Evolutionary conservation across 352 stramenopile species (phyloP).

Genomic region (Phytophthora pistaciae): DNA sequence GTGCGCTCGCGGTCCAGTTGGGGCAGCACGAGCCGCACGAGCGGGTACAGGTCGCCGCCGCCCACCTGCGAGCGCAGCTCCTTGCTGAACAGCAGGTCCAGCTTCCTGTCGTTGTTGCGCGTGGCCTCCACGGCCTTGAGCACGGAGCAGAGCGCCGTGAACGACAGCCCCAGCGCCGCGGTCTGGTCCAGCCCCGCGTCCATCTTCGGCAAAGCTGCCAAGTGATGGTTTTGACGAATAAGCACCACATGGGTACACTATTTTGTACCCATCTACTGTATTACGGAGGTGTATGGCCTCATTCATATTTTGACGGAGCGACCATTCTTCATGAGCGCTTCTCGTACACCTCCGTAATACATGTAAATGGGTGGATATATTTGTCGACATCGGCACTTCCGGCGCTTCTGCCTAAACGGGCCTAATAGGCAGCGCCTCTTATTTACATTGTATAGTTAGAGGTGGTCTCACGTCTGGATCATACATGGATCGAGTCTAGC

Average conservation of each 20-base stretch:
- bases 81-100: slow-evolving; percentile 80
- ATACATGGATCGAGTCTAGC: too few species aligned
- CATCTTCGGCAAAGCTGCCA: slow-evolving; percentile 3
- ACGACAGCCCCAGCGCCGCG: slow-evolving; percentile 61
- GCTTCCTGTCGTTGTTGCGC: slow-evolving; percentile 78
- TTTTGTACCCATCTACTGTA: slow-evolving; percentile 13
- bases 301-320: too few species aligned
- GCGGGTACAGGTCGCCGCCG: slow-evolving; percentile 70
- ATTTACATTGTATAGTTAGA: too few species aligned
- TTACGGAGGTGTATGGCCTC: too few species aligned
- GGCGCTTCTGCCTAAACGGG: too few species aligned
- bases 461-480: too few species aligned
- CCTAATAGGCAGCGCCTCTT: too few species aligned
- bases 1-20: slow-evolving; percentile 87
- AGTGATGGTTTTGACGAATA: slow-evolving; percentile 31
- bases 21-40: slow-evolving; percentile 79
- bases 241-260: slow-evolving; percentile 1
- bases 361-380: too few species aligned
- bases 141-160: slow-evolving; percentile 77
- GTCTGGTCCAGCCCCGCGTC: slow-evolving; percentile 10
- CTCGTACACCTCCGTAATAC: too few species aligned
- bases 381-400: too few species aligned
- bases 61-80: slow-evolving; percentile 63
- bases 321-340: too few species aligned
- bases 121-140: slow-evolving; percentile 77